These are phyloP conservation scores for Parastagonospora nodorum DNA, from an alignment of 2,329 filamentous ascomycete species.

Conservation along the genomic window DNA sequence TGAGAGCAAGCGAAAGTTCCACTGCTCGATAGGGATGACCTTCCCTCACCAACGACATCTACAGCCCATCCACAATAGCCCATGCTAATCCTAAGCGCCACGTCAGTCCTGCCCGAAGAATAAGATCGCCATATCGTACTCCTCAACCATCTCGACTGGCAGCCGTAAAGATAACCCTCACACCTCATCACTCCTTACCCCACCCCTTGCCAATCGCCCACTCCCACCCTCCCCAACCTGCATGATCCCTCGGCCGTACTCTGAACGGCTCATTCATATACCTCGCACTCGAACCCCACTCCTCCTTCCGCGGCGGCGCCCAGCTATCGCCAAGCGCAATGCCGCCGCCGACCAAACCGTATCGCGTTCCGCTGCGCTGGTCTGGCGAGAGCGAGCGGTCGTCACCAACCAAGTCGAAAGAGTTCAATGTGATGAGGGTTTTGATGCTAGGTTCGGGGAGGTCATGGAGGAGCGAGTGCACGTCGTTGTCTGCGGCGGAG, in stretches of 20 bases:
- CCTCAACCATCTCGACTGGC: background rate
- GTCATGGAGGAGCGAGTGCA: constrained; percentile 10
- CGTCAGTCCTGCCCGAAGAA: no score
- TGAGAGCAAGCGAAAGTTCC: no score
- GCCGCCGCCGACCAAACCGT: constrained; percentile 20
- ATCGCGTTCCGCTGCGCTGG: constrained; percentile 20
- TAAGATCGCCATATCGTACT: no score
- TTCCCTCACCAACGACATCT: no score
- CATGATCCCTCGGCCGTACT: constrained; percentile 19
- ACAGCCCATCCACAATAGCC: no score
- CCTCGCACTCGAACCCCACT: background rate
- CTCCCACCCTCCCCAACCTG: constrained; percentile 27
- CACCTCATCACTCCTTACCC: constrained; percentile 4
- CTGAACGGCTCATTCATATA: constrained; percentile 9
- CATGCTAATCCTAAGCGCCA: no score
- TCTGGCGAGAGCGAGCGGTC: constrained; percentile 18
- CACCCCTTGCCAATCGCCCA: constrained; percentile 18
- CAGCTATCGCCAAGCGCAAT: constrained; percentile 19
- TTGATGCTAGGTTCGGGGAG: constrained; percentile 10
- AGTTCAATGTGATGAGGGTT: constrained; percentile 7
- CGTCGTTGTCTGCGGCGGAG: constrained; percentile 13
- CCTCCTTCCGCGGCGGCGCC: constrained; percentile 4
- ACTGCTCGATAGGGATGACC: no score
- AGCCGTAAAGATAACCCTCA: no score
- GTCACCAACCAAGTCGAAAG: constrained; percentile 11